Evolutionary conservation across 768 basidiomycete species (phyloP), one percentile per base, ranked within the genome.

Genomic region (Omphalotus guepiniiformis): DNA sequence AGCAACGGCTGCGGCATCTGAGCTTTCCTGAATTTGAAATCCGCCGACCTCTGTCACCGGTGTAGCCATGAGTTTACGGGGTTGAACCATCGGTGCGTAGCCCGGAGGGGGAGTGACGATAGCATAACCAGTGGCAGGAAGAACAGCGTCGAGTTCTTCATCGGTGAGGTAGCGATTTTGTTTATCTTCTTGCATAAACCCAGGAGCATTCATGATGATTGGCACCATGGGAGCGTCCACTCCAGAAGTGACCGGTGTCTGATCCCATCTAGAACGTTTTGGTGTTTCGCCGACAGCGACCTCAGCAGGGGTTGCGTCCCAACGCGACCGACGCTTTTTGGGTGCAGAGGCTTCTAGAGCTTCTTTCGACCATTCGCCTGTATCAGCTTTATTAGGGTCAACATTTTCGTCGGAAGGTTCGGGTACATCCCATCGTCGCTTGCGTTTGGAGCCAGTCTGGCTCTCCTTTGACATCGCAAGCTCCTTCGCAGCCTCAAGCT

Each of bases 181-280:
- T 58, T 93, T 93, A 71, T 98, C 93, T 56, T 93, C 91, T 52
- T 93, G 88, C 79, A 85, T 82, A 70, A 88, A 75, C 54, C 88
- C 78, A 2, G 88, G 89, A 1, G 86, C 83, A 55, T 90, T 90
- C 88, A 91, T 91, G 61, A 91, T 89, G 40, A 91, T 91, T 34
- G 80, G 83, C 1, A 78, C 75, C 76, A 87, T 85, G 2, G 85
- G 85, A 1, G 66, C 74, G 41, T 90, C 87, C 12, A 64, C 45
- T 15, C 66, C 60, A 5, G 78, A 66, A 3, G 82, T 72, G 42
- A 78, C 75, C 5, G 96, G 93, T 15, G 92, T 89, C 67, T 96
- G 93, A 64, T 99, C 96, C 96, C 95, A 99, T 42, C 94, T 82
- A 23, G 94, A 97, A 41, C 86, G 85, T 63, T 93, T 94, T 23